Evolutionary conservation across 1,284 basidiomycete genomes (phyloP), one percentile per base, ranked within the genome.

Genomic region (Ganoderma meredithae): DNA sequence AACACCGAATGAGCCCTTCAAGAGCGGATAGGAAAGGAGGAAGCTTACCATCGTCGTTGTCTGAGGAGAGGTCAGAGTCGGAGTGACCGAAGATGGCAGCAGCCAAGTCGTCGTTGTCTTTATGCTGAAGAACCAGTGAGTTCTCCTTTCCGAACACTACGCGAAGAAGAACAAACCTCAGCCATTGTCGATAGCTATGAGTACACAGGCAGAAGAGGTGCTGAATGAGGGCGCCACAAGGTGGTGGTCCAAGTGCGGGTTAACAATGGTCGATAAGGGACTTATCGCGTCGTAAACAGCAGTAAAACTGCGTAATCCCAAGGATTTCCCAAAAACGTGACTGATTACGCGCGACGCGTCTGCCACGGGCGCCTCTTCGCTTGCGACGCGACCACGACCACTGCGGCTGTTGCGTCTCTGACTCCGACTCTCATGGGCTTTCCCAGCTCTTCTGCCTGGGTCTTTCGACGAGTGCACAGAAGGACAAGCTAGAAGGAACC

Each of bases 41-140:
- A 63, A 27, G 71, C 79, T 53, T 78, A 79, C 90, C 89, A 53
- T 92, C 90, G 66, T 92, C 91, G 69, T 92, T 91, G 69, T 92
- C 90, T 0, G 87, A 88, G 0, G 86, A 88, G 1, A 94, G 85
- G 74, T 95, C 93, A 2, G 92, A 94, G 75, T 92, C 91, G 36
- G 88, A 90, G 53, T 91, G 92, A 65, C 72, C 72, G 72, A 93
- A 93, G 75, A 95, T 89, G 79, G 71, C 71, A 31, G 68, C 69
- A 3, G 69, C 71, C 63, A 72, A 63, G 36, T 72, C 71, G 53
- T 72, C 71, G 53, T 72, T 68, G 63, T 66, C 33, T 17, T 67
- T 61, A 61, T 17, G 63, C 52, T 68, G 60, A 3, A 59, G 10
- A 8, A 15, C 19, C 22, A 27, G 47, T 58, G 43, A 33, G 40